A percentile compares a stretch with the other conserved stretches of the same genome.
phyloP scores from a whole-genome alignment of 441 rosid genomes.

The Adansonia gregorii region DNA sequence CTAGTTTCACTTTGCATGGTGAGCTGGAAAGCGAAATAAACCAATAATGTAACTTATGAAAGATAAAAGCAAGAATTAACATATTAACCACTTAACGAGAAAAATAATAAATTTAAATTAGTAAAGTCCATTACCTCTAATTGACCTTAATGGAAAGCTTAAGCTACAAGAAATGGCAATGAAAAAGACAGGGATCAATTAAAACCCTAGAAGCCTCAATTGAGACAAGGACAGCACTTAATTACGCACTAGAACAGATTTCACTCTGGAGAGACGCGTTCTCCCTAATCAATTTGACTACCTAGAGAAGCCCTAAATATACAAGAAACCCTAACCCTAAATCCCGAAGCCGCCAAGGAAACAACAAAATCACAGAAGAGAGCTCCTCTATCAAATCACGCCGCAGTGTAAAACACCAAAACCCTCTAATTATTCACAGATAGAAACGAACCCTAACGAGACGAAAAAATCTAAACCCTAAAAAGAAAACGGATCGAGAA shows the following conservation, averaged over 20 bases:
- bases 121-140: constrained; percentile 30
- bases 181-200: neutral
- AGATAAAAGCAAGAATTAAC: neutral
- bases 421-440: constrained; percentile 48
- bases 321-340: constrained; percentile 70
- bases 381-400: constrained; percentile 21
- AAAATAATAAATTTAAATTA: neutral
- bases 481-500: constrained; percentile 22
- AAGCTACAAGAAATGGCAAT: neutral
- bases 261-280: neutral
- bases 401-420: constrained; percentile 23
- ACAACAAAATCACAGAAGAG: constrained; percentile 29
- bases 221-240: constrained; percentile 8
- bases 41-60: neutral
- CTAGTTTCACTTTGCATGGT: neutral
- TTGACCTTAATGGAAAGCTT: constrained; percentile 24
- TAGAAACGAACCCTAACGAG: constrained; percentile 26
- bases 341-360: constrained; percentile 29
- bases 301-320: constrained; percentile 33
- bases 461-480: constrained; percentile 38
- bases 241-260: neutral
- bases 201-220: constrained; percentile 19
- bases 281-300: constrained; percentile 35
- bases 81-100: neutral
- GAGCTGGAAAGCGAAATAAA: constrained; percentile 4